Evolutionary conservation across 352 stramenopile species (phyloP), one percentile per base, ranked within the genome.

Genomic region (Pythium graminicola): DNA sequence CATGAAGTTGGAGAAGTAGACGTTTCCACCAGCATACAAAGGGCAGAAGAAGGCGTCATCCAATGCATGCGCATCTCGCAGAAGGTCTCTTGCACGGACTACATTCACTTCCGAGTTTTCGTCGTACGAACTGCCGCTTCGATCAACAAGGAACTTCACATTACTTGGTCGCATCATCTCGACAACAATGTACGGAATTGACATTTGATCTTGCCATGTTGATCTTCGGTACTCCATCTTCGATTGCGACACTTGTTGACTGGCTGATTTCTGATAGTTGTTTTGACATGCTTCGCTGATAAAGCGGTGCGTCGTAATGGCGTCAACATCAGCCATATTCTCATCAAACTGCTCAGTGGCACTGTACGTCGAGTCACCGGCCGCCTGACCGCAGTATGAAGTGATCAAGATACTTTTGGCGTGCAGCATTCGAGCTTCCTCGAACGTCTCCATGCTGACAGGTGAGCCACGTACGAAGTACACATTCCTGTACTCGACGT

Each of bases 81-180:
- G 58, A 19, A 82, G 50, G 28, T 82, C 72, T n/a, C 54, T 62
- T 16, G 62, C 46, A 1, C 68, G 73, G 2, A 65, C 10, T 23
- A 76, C 50, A 40, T 77, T 75, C 0, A 63, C 70, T 6, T 53
- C 24, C 0, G 54, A 42, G 5, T 70, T 69, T 28, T 67, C 59
- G 36, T 86, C 64, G 27, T 76, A 84, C 13, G 77, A 50, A 0
- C 64, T 73, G 5, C 64, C 65, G 20, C 64, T 81, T 14, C 64
- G 60, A 27, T 87, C 76, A 29, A 76, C 65, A 3, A 87, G 68
- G 31, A 87, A 87, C 54, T 87, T 87, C 20, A 81, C 70, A 31
- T 87, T 87, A 36, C 73, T 87, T 0, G 73, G 76, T 6, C 73
- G 65, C 54, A 85, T 85, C 76, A 85, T 87, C 43, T 87, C 76